A percentile compares a stretch with the other conserved stretches of the same genome.
phyloP scores from a whole-genome alignment of 1,284 basidiomycete genomes.

The Ganoderma multipileum region DNA sequence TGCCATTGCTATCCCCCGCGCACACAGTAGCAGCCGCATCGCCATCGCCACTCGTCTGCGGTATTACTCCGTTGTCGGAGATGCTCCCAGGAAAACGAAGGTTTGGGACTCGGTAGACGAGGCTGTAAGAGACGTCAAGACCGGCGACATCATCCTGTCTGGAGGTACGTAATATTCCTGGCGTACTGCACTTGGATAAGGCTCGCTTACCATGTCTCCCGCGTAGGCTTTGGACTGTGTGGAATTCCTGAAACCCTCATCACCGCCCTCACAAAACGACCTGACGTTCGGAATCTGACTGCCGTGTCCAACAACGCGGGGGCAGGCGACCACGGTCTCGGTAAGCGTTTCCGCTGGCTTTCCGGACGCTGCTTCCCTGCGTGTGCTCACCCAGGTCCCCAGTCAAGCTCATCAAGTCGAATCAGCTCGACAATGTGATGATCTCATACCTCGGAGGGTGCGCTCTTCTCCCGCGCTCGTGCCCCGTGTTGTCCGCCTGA shows the following conservation, averaged over 20 bases:
- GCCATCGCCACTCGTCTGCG: slow-evolving; percentile 33
- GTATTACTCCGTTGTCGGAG: slow-evolving; percentile 40
- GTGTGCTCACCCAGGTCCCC: slow-evolving; percentile 22
- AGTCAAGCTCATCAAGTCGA: slow-evolving; percentile 80
- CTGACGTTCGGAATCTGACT: slow-evolving; percentile 76
- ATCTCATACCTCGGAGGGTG: slow-evolving; percentile 88
- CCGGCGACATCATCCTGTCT: slow-evolving; percentile 78
- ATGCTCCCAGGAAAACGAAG: slow-evolving; percentile 64
- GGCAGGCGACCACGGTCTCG: slow-evolving; percentile 77
- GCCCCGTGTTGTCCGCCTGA: slow-evolving; percentile 10
- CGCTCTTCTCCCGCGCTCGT: slow-evolving; percentile 6
- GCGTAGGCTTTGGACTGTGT: slow-evolving; percentile 76
- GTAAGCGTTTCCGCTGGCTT: slow-evolving; percentile 48
- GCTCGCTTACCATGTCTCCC: slow-evolving; percentile 8
- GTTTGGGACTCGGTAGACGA: slow-evolving; percentile 83
- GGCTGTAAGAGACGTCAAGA: slow-evolving; percentile 83
- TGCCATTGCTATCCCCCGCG: slow-evolving; percentile 33
- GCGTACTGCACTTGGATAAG: background rate
- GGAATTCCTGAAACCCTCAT: slow-evolving; percentile 88
- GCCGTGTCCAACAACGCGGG: slow-evolving; percentile 95
- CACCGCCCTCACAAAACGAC: slow-evolving; percentile 72
- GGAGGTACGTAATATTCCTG: slow-evolving; percentile 62
- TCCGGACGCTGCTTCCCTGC: slow-evolving; percentile 12
- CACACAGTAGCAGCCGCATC: slow-evolving; percentile 31
- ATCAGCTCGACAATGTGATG: slow-evolving; percentile 84